Conservation (phyloP, 257 asterid species). For the Handroanthus guayacan region DNA sequence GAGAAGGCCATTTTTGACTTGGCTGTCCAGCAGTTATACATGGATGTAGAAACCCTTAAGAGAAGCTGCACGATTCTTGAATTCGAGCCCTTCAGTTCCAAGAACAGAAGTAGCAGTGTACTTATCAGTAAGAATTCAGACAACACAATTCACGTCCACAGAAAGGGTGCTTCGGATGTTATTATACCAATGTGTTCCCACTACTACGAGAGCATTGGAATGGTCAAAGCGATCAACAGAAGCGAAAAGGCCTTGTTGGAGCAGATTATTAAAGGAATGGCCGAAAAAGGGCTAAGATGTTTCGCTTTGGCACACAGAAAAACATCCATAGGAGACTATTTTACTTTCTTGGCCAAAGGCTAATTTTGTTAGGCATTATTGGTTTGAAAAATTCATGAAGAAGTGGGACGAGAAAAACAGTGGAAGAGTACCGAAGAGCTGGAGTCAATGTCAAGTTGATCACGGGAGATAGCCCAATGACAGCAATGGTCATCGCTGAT, state of each 20-base stretch:
- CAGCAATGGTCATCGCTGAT: no score
- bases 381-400: slow-evolving; percentile 21
- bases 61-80: slow-evolving; percentile 33
- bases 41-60: slow-evolving; percentile 34
- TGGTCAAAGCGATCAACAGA: slow-evolving; percentile 2
- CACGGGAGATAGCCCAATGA: no score
- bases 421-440: no score
- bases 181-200: slow-evolving; percentile 44
- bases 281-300: slow-evolving; percentile 38
- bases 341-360: slow-evolving; percentile 23
- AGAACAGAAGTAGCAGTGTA: slow-evolving; percentile 33
- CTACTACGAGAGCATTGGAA: slow-evolving; percentile 41
- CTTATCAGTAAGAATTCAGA: slow-evolving; percentile 36
- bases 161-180: slow-evolving; percentile 41
- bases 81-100: slow-evolving; percentile 38
- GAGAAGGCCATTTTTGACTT: slow-evolving; percentile 37
- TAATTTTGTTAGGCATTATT: neutral
- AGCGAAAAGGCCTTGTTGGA: slow-evolving; percentile 11
- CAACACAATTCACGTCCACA: neutral
- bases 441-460: no score
- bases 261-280: slow-evolving; percentile 38
- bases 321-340: slow-evolving; percentile 35
- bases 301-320: slow-evolving; percentile 42
- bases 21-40: slow-evolving; percentile 30
- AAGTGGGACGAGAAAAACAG: slow-evolving; percentile 4